These are phyloP conservation scores for Colletotrichum sojae DNA, from an alignment of 2,329 filamentous ascomycete species.

Conservation along the genomic window DNA sequence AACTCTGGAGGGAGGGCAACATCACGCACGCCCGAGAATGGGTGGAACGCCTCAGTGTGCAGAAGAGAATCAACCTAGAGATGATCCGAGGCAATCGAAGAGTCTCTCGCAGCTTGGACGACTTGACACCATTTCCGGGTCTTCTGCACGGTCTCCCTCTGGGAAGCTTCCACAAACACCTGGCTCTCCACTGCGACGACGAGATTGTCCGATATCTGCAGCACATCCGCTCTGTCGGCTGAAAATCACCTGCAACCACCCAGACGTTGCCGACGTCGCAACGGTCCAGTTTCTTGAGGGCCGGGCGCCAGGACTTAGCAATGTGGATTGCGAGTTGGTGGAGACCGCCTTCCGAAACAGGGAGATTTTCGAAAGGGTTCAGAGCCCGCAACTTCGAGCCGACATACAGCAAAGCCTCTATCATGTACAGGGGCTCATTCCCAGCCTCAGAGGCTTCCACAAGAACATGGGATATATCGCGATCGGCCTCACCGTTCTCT, in stretches of 20 bases:
- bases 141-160: neutral
- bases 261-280: neutral
- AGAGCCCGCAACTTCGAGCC: neutral
- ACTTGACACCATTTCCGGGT: conserved; percentile 1
- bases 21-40: too few species aligned
- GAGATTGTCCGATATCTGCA: conserved; percentile 1
- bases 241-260: neutral
- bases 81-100: too few species aligned
- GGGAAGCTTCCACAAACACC: conserved; percentile 17
- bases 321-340: neutral
- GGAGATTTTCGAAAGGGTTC: conserved; percentile 2
- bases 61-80: too few species aligned
- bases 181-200: neutral
- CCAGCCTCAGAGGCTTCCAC: conserved; percentile 7
- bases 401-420: neutral
- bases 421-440: neutral
- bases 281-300: conserved; percentile 5
- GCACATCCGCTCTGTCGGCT: neutral
- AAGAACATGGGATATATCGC: conserved; percentile 8
- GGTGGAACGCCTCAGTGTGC: too few species aligned
- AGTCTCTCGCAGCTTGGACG: neutral
- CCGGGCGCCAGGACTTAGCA: neutral
- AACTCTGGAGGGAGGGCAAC: too few species aligned
- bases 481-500: neutral
- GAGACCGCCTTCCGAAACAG: neutral